Base-by-base conservation (phyloP, 139 green algal species). In the Micractinium sp. region DNA sequence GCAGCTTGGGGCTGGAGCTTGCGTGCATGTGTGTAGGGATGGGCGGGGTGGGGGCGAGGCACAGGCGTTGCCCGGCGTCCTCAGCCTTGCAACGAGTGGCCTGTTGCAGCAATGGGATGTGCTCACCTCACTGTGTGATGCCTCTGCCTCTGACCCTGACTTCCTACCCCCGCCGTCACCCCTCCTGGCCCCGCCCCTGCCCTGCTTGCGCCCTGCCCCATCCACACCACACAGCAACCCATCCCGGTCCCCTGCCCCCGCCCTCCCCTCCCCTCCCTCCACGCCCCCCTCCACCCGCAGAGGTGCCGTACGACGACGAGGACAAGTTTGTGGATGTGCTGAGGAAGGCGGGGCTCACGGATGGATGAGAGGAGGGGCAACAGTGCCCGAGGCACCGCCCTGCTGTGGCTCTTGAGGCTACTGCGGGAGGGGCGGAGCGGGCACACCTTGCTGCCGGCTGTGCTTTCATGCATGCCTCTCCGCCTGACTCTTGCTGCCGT, bases 281-380 rank as follows among this genome's bases (percentile, higher is more conserved):
- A 60, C 73, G 31, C 31, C 2, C 14, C 53, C 56, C 31, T 9
- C n/a, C 22, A 20, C 27, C 18, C 35, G 67, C 92, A 63, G 92
- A 96, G 69, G 93, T 99, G 47, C 82, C 87, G 0, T 95, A 93
- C 71, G 91, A 98, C 82, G 93, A 99, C 76, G 97, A 99, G 85
- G 96, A 98, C 23, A 81, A 87, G 31, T 99, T 99, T 86, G 87
- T 97, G 36, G 85, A 93, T 25, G 94, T 98, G 33, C 91, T 99
- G 3, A 94, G 95, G 73, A 91, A 97, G 69, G 97, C 97, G 35
- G 97, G 97, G 29, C 92, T 99, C 16, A 95, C 94, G 25, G 94
- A 96, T 71, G 88, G 87, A 2, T 91, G 73, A 82, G 5, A 13
- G 3, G 15, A 16, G 35, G 47, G 9, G 47, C 47, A 56, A 9